Evolutionary conservation across 306 rosid genomes (phyloP).

Genomic region (Casuarina glauca): DNA sequence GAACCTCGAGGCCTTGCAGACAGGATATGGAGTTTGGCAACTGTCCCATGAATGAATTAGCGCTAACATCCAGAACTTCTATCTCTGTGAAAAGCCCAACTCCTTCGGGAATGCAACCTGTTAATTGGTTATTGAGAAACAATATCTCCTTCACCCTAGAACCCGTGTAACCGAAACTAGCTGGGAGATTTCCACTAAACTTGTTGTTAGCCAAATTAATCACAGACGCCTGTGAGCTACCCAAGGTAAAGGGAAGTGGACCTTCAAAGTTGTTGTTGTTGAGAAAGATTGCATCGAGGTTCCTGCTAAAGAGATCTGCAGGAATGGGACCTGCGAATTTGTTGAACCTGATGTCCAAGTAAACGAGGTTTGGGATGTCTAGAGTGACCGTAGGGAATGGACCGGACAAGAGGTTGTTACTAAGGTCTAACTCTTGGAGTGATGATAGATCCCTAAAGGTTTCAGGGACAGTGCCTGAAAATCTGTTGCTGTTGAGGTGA

Average conservation of each 20-base stretch:
- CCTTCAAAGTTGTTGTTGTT: conserved; percentile 86
- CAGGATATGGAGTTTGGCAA: conserved; percentile 88
- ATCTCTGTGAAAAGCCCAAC: conserved; percentile 83
- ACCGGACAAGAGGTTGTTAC: conserved; percentile 88
- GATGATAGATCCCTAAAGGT: conserved; percentile 53
- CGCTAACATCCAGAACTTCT: conserved; percentile 89
- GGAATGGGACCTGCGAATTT: conserved; percentile 72
- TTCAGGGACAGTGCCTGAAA: conserved; percentile 69
- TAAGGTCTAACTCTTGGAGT: conserved; percentile 81
- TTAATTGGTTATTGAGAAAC: conserved; percentile 77
- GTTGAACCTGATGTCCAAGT: conserved; percentile 90
- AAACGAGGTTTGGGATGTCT: conserved; percentile 67
- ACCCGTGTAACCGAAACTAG: conserved; percentile 75
- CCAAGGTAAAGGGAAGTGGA: conserved; percentile 75
- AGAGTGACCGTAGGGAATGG: conserved; percentile 60
- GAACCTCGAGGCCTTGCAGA: conserved; percentile 70
- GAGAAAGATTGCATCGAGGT: conserved; percentile 81
- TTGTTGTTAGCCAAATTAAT: conserved; percentile 83
- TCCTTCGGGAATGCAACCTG: conserved; percentile 93
- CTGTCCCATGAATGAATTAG: conserved; percentile 80
- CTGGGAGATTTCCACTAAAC: conserved; percentile 72
- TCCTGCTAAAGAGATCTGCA: conserved; percentile 59
- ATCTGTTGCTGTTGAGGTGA: conserved; percentile 87
- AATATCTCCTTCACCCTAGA: conserved; percentile 74
- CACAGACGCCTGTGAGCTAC: conserved; percentile 92